These are phyloP conservation scores for Epichloe hybrida DNA, from an alignment of 2,329 filamentous ascomycete genomes.

Conservation along the genomic window DNA sequence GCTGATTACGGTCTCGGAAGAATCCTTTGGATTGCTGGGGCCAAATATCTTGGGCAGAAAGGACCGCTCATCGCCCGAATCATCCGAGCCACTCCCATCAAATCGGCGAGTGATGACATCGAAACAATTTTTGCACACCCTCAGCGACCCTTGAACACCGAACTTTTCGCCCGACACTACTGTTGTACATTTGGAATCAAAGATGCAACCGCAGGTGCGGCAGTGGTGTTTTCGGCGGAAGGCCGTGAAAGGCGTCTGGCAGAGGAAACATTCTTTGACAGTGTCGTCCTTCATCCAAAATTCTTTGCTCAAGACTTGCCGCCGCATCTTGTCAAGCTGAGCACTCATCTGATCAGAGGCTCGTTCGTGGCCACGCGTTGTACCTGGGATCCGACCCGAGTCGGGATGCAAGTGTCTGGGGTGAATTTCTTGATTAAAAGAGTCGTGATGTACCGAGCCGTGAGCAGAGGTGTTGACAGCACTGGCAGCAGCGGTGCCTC, in stretches of 20 bases:
- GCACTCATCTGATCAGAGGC: constrained; percentile 46
- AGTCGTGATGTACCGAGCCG: constrained; percentile 42
- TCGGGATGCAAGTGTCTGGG: constrained; percentile 32
- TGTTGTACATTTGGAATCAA: constrained; percentile 89
- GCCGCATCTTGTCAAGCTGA: constrained; percentile 58
- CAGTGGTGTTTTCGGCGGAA: constrained; percentile 96
- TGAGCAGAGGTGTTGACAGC: constrained; percentile 46
- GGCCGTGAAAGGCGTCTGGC: constrained; percentile 78
- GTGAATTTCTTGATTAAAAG: constrained; percentile 34
- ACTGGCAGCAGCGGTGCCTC: constrained; percentile 41
- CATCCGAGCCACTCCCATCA: constrained; percentile 75
- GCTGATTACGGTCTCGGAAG: constrained; percentile 3
- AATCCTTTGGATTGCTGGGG: constrained; percentile 20
- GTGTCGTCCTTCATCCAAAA: constrained; percentile 99
- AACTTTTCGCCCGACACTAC: constrained; percentile 82
- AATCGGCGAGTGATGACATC: constrained; percentile 81
- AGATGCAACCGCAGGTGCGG: constrained; percentile 92
- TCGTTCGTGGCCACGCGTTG: constrained; percentile 38
- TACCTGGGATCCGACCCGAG: constrained; percentile 40
- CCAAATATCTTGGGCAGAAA: constrained; percentile 54
- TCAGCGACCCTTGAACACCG: constrained; percentile 68
- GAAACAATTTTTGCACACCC: constrained; percentile 88
- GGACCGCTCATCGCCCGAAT: constrained; percentile 66
- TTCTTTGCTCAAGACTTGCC: constrained; percentile 82
- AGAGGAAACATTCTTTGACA: constrained; percentile 92